Base-by-base conservation (phyloP, 1,139 yeast species). In the Hyphopichia wangnamkhiaoensis region DNA sequence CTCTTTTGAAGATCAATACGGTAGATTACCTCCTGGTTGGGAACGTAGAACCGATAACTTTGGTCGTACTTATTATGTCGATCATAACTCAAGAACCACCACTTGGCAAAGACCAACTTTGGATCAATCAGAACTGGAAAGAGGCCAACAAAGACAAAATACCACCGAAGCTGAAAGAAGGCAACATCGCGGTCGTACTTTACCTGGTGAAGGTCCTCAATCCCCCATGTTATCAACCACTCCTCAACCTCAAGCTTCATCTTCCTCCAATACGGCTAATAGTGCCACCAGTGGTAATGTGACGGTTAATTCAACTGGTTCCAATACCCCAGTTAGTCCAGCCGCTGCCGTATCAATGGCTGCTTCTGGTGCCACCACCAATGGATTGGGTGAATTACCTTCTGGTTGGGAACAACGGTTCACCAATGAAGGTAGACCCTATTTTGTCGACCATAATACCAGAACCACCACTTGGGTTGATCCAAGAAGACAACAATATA, bases 391-490 rank as follows among this genome's bases (percentile, higher is more conserved):
- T 29, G 98, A 94, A 65, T 75, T 93, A 50, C 99, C 99, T 8
- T 80, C 95, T 12, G 99, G 98, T 29, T 93, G 99, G 99, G 99
- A 93, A 67, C 98, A 93, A 68, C 77, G 99, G 48, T 87, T 87
- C 56, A 93, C 99, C 4, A 96, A 96, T 31, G 98, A 93, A 65
- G 99, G 98, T 29, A 80, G 98, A 59, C 95, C 98, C 12, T 93
- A 93, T 67, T 93, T 91, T 63, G 98, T 93, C 39, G 99, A 93
- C 63, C 98, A 93, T 69, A 93, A 93, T 63, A 93, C 98, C 14
- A 81, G 98, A 63, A 93, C 99, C 0, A 93, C 99, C 4, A 94
- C 99, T 4, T 93, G 99, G 99, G 99, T 93, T 38, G 99, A 93
- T 63, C 99, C 99, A 48, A 81, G 98, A 67, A 83, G 98, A 66